Evolutionary conservation across 108 stramenopile genomes (phyloP).

Genomic region (Ochromonas danica): DNA sequence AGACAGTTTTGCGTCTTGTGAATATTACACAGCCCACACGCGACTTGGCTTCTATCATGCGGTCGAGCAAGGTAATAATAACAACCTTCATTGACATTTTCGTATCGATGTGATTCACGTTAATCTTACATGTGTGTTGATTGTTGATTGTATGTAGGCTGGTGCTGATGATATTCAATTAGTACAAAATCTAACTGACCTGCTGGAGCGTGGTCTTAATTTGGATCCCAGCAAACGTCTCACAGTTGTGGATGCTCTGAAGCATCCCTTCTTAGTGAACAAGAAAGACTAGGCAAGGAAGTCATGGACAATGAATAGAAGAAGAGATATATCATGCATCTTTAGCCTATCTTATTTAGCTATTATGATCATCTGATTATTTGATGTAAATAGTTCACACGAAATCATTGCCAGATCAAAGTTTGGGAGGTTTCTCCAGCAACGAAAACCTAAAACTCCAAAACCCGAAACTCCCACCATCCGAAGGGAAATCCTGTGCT

Average conservation of each 20-base stretch:
- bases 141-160: slow-evolving; percentile 41
- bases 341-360: too few relatives aligned
- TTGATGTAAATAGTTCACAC: too few relatives aligned
- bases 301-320: too few relatives aligned
- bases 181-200: slow-evolving; percentile 74
- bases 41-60: slow-evolving; percentile 59
- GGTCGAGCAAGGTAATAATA: slow-evolving; percentile 47
- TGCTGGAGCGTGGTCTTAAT: slow-evolving; percentile 74
- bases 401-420: too few relatives aligned
- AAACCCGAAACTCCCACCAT: too few relatives aligned
- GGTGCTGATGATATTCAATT: slow-evolving; percentile 68
- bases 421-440: too few relatives aligned
- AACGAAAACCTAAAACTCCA: too few relatives aligned
- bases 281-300: too few relatives aligned
- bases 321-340: too few relatives aligned
- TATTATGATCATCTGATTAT: too few relatives aligned
- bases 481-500: too few relatives aligned
- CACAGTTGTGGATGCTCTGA: slow-evolving; percentile 59
- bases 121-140: slow-evolving; percentile 62
- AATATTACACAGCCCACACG: slow-evolving; percentile 43
- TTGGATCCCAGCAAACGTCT: slow-evolving; percentile 78
- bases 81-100: too few relatives aligned
- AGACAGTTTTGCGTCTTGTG: slow-evolving; percentile 44
- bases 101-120: slow-evolving; percentile 63
- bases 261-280: slow-evolving; percentile 67